Conservation (phyloP, 2,329 filamentous ascomycete species). For the Nemania diffusa region DNA sequence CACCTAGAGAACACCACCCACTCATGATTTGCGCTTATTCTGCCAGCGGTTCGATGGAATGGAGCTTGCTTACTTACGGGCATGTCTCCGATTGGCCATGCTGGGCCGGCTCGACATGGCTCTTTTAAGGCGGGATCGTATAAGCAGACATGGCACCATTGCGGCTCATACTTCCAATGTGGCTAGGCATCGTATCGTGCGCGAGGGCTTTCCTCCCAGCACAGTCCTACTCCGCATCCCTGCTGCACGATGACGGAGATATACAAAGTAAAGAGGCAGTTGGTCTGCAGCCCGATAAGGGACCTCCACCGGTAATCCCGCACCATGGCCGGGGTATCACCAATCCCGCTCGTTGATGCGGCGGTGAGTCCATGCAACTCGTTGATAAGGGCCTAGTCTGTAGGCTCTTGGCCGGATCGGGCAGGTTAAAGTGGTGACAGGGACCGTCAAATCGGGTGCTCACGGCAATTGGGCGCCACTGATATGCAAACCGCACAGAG, state of each 20-base stretch:
- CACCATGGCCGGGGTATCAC: constrained; percentile 4
- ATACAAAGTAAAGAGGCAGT: neutral
- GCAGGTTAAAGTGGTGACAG: neutral
- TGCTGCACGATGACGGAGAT: neutral
- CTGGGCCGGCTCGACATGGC: neutral
- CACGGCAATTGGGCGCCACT: neutral
- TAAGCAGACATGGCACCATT: neutral
- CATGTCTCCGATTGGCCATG: neutral
- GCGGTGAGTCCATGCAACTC: neutral
- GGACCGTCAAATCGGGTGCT: neutral
- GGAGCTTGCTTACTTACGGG: neutral
- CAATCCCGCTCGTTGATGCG: neutral
- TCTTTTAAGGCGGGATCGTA: neutral
- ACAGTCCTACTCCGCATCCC: neutral
- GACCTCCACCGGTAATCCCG: constrained; percentile 2
- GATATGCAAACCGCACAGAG: neutral
- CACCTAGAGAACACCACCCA: neutral
- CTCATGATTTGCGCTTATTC: neutral
- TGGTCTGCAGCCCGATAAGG: constrained; percentile 6
- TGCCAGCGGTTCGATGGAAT: too few species aligned
- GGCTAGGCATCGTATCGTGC: neutral
- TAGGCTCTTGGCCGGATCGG: neutral
- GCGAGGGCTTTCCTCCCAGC: neutral
- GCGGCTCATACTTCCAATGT: neutral
- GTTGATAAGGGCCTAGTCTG: neutral